These are phyloP conservation scores for Boletus reticulatus DNA, from an alignment of 768 basidiomycete species.

Conservation along the genomic window DNA sequence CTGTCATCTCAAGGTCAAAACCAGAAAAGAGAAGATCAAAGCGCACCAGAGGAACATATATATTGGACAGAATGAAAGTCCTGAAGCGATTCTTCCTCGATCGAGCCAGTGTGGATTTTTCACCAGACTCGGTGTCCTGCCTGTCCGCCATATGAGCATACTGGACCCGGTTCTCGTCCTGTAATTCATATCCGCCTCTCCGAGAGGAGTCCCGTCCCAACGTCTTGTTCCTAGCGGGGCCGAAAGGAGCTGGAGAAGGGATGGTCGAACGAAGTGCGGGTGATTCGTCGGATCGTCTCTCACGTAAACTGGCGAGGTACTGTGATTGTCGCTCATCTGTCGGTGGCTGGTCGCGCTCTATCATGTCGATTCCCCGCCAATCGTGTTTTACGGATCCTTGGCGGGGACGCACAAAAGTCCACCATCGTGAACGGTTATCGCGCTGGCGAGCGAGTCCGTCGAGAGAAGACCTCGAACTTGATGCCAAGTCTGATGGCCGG, in stretches of 20 bases:
- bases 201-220: slow-evolving; percentile 72
- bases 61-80: slow-evolving; percentile 67
- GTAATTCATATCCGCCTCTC: slow-evolving; percentile 23
- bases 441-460: slow-evolving; percentile 29
- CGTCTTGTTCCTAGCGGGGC: slow-evolving; percentile 52
- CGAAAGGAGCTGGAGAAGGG: slow-evolving; percentile 38
- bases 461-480: slow-evolving; percentile 45
- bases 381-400: slow-evolving; percentile 20
- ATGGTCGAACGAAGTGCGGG: slow-evolving; percentile 22
- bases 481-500: slow-evolving; percentile 52
- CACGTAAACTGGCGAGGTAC: slow-evolving; percentile 6
- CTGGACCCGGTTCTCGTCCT: slow-evolving; percentile 9
- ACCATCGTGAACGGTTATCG: slow-evolving; percentile 58
- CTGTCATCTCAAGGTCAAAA: slow-evolving; percentile 8
- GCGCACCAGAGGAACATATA: slow-evolving; percentile 76
- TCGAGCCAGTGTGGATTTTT: slow-evolving; percentile 27
- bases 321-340: slow-evolving; percentile 18
- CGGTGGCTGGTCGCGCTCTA: not conserved
- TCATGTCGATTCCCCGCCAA: slow-evolving; percentile 1
- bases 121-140: slow-evolving; percentile 29
- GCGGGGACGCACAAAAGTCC: slow-evolving; percentile 67
- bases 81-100: slow-evolving; percentile 51
- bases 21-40: not conserved
- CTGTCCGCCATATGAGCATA: slow-evolving; percentile 19
- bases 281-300: slow-evolving; percentile 22